Conservation (phyloP, 306 rosid genomes). For the Potentilla sterilis region DNA sequence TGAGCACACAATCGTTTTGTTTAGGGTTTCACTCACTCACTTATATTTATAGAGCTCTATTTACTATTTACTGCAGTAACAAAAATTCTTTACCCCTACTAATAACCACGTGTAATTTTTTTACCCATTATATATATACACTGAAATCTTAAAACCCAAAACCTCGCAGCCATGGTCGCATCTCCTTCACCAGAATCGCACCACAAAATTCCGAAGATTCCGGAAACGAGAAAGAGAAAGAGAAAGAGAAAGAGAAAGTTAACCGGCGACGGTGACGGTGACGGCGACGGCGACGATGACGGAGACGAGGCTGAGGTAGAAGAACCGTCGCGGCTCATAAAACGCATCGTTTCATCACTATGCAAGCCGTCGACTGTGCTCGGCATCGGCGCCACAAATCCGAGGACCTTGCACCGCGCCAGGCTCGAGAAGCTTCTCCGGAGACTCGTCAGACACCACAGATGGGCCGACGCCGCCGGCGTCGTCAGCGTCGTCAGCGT, state of each 20-base stretch:
- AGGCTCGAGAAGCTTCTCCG: constrained; percentile 39
- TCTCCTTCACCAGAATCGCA: not conserved
- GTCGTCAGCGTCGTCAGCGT: constrained; percentile 66
- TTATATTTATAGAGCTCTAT: too few relatives aligned
- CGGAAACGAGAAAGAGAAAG: constrained; percentile 44
- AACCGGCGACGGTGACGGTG: not conserved
- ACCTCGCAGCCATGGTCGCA: constrained; percentile 4
- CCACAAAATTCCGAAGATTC: not conserved
- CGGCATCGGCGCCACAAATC: constrained; percentile 37
- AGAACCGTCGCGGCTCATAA: constrained; percentile 24
- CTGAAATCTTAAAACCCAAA: not conserved
- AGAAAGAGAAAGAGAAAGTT: constrained; percentile 56
- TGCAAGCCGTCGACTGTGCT: constrained; percentile 59
- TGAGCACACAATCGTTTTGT: too few relatives aligned
- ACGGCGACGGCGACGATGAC: too few relatives aligned
- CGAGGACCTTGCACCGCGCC: constrained; percentile 47
- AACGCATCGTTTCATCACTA: constrained; percentile 39
- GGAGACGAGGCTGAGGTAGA: not conserved
- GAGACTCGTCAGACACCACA: constrained; percentile 41
- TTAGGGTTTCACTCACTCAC: not conserved
- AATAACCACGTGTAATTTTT: not conserved
- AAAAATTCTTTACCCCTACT: not conserved
- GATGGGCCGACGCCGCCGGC: constrained; percentile 65
- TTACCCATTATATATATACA: not conserved
- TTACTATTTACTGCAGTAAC: not conserved